Base-by-base conservation (phyloP, 441 rosid genomes). In the Biscutella laevigata region DNA sequence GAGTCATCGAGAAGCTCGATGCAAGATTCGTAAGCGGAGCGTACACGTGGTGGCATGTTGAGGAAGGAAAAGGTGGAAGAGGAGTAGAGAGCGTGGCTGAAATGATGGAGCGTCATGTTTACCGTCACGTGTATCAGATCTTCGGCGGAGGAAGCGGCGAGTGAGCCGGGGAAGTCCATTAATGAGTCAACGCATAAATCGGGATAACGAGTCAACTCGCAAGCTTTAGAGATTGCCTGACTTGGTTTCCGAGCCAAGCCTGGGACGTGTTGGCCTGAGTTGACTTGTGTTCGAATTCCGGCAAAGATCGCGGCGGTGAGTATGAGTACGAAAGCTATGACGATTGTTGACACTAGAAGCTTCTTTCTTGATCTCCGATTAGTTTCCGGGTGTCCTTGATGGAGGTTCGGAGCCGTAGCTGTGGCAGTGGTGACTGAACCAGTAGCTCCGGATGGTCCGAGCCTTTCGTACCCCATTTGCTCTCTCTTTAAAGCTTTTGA, bases 61-160 rank as follows among this genome's bases (percentile, higher is more conserved):
- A 77, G 66, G 59, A 48, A 69, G 15, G 78, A 69, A 69, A 87
- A 68, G 0, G 64, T 48, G 1, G 81, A 52, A 2, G 96, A 52
- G 3, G 54, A 33, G 62, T 90, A 87, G 38, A 90, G 81, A 0
- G 98, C 98, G 43, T 67, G 77, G 59, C 28, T 70, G 68, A 90
- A 72, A 59, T 80, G 95, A 53, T 80, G 94, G 8, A 87, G 81
- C 27, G 98, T 87, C 88, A 85, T 76, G 62, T 90, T 90, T 67
- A 90, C 76, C 32, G 98, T 81, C 64, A 90, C 81, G 85, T 90
- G 95, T 48, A 90, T 72, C 35, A 90, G 79, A 69, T 90, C 92
- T 41, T 66, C 61, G 66, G 81, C 77, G 45, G 48, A 61, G 4
- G 66, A 44, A 1, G 95, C 94, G 9, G 57, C 53, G 45, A 49